A percentile compares a stretch with the other conserved stretches of the same genome.
phyloP scores from a whole-genome alignment of 768 basidiomycete genomes.

The Xerocomus spinulosus region DNA sequence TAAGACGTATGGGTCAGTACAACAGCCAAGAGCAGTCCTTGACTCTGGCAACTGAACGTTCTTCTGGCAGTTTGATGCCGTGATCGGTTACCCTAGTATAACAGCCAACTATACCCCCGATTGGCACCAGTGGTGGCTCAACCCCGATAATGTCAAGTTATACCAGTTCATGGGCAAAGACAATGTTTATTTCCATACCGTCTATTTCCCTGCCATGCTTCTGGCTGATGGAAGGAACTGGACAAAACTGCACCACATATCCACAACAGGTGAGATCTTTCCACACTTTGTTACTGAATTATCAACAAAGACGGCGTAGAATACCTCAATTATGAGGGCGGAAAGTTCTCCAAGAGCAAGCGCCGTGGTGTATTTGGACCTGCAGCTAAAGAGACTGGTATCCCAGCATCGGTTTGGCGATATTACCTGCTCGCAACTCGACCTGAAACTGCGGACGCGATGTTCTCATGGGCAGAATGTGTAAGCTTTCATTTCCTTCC shows the following conservation, averaged over 20 bases:
- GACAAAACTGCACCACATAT: constrained; percentile 92
- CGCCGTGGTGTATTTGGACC: constrained; percentile 97
- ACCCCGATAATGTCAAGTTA: constrained; percentile 80
- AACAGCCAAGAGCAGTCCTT: not conserved
- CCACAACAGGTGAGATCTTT: constrained; percentile 76
- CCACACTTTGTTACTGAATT: not conserved
- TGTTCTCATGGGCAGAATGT: constrained; percentile 96
- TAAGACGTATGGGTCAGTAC: constrained; percentile 88
- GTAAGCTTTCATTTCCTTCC: constrained; percentile 40
- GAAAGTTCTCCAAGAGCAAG: constrained; percentile 97
- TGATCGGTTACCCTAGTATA: constrained; percentile 95
- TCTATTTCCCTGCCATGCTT: constrained; percentile 89
- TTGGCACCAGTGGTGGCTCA: constrained; percentile 98
- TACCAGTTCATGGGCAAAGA: constrained; percentile 99
- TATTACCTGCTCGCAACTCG: constrained; percentile 91
- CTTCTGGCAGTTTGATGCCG: constrained; percentile 81
- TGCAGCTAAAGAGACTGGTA: constrained; percentile 87
- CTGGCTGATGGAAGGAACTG: constrained; percentile 87
- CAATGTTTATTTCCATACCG: constrained; percentile 97
- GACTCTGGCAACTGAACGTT: not conserved
- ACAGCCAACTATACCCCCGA: constrained; percentile 92
- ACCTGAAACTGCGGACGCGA: constrained; percentile 91
- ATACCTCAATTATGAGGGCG: constrained; percentile 96
- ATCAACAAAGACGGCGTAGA: constrained; percentile 46
- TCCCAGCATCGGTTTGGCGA: constrained; percentile 92